Base-by-base conservation (phyloP, 805 yeast genomes). In the Candida vartiovaarae region DNA sequence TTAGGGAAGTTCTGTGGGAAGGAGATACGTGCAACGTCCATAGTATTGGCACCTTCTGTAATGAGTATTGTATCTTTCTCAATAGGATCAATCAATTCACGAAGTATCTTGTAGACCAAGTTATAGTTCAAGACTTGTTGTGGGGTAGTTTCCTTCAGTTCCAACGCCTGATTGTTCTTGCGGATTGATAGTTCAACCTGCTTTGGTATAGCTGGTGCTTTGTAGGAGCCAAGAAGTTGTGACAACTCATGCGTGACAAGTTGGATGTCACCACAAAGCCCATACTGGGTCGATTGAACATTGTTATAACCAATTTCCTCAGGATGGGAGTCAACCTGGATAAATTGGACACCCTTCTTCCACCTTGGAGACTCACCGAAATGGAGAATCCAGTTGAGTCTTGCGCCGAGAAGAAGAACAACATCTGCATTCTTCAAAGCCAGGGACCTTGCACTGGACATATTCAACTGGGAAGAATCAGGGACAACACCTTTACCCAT, bases 31-130 rank as follows among this genome's bases (percentile, higher is more conserved):
- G 87, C 80, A 24, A 76, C 67, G 51, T 82, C 89, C 88, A 82
- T 82, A 0, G 88, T 80, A 54, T 81, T 80, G 1, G 89, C 88
- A n/a, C 89, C 89, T 58, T 82, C 89, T 4, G 80, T 70, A 1
- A 82, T 72, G 33, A 72, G 66, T 3, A 78, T 54, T 1, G 74
- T 62, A 9, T 65, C 51, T 6, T 58, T 47, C 38, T 61, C 61
- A 31, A 57, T 47, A 4, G 46, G 54, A 1, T 51, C 46, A 29
- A 80, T 60, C 2, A 63, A 49, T 0, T 70, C 70, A 25, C 78
- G 61, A 8, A 82, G 62, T 0, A 62, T 61, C 15, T 67, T 72
- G 57, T 80, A 78, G 0, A 75, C 82, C 20, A 73, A 69, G 51
- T 77, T 70, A 55, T 82, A 82, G 38, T 65, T 71, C 40, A 79